These are phyloP conservation scores for Pythium aquatile DNA, from an alignment of 352 stramenopile genomes.

Conservation along the genomic window DNA sequence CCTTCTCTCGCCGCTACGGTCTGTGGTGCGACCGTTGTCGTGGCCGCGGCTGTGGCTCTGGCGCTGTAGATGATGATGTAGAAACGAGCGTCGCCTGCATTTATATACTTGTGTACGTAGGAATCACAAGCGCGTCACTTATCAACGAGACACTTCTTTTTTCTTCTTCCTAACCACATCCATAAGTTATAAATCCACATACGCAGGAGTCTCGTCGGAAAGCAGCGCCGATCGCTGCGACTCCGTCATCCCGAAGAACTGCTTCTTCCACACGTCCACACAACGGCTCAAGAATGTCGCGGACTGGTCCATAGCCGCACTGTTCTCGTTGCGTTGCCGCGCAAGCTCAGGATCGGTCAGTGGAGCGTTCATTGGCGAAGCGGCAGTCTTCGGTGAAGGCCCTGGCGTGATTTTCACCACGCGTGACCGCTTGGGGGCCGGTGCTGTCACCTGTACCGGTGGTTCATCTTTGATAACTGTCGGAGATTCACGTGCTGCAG, in stretches of 20 bases:
- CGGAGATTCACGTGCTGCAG: background rate
- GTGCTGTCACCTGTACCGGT: background rate
- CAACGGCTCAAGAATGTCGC: slow-evolving; percentile 30
- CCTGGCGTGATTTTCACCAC: background rate
- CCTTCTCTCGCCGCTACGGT: background rate
- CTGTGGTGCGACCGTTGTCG: slow-evolving; percentile 1
- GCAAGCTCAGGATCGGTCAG: slow-evolving; percentile 10
- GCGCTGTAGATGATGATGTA: slow-evolving; percentile 12
- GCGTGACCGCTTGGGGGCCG: slow-evolving; percentile 4
- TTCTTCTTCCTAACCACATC: slow-evolving; percentile 4
- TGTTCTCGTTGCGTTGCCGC: slow-evolving; percentile 15
- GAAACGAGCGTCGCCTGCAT: slow-evolving; percentile 1
- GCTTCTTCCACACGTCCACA: slow-evolving; percentile 34
- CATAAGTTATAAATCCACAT: slow-evolving; percentile 6
- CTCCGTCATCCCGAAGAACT: slow-evolving; percentile 21
- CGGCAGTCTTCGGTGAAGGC: background rate
- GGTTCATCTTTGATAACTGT: background rate
- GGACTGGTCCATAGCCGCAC: slow-evolving; percentile 18
- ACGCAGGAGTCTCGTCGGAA: background rate
- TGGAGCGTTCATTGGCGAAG: background rate
- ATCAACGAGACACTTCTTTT: background rate
- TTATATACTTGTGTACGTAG: slow-evolving; percentile 15
- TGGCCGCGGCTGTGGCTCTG: slow-evolving; percentile 7
- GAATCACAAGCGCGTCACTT: slow-evolving; percentile 5
- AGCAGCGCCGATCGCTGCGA: slow-evolving; percentile 5